These are phyloP conservation scores for Coemansia sp. DNA, from an alignment of 192 early-diverging fungal genomes.

Conservation along the genomic window DNA sequence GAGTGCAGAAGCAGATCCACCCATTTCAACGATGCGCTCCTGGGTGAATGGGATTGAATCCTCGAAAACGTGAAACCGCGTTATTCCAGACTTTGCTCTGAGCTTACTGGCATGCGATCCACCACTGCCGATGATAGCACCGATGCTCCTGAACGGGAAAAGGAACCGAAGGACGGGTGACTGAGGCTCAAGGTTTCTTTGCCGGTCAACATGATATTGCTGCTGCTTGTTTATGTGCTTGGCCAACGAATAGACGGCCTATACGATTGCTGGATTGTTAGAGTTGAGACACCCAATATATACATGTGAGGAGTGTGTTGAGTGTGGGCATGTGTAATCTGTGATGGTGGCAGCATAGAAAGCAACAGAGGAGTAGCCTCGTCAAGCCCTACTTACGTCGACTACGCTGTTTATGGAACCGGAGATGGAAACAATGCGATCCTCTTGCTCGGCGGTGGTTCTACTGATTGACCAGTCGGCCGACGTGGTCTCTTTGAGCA, in stretches of 20 bases:
- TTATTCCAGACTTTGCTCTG: conserved; percentile 19
- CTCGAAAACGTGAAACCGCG: conserved; percentile 26
- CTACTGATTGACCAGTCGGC: conserved; percentile 36
- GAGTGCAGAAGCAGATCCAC: conserved; percentile 22
- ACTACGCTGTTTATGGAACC: conserved; percentile 22
- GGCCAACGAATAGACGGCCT: conserved; percentile 38
- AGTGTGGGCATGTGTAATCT: background rate
- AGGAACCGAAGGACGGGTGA: conserved; percentile 26
- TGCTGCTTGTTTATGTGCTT: conserved; percentile 34
- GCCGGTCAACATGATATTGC: background rate
- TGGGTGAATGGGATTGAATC: conserved; percentile 33
- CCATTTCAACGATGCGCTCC: conserved; percentile 41
- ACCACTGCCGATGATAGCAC: conserved; percentile 28
- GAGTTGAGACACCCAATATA: background rate
- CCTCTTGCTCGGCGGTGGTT: conserved; percentile 23
- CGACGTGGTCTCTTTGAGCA: conserved; percentile 37
- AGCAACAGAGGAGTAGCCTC: background rate
- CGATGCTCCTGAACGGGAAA: conserved; percentile 35
- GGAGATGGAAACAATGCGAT: conserved; percentile 39
- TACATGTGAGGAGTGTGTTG: background rate
- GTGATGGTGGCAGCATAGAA: background rate
- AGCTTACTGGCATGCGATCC: conserved; percentile 21
- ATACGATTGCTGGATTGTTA: background rate
- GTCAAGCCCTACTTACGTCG: conserved; percentile 27
- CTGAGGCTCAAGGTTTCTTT: background rate